Conservation (phyloP, 2,329 filamentous ascomycete genomes). For the Cordyceps cicadae region DNA sequence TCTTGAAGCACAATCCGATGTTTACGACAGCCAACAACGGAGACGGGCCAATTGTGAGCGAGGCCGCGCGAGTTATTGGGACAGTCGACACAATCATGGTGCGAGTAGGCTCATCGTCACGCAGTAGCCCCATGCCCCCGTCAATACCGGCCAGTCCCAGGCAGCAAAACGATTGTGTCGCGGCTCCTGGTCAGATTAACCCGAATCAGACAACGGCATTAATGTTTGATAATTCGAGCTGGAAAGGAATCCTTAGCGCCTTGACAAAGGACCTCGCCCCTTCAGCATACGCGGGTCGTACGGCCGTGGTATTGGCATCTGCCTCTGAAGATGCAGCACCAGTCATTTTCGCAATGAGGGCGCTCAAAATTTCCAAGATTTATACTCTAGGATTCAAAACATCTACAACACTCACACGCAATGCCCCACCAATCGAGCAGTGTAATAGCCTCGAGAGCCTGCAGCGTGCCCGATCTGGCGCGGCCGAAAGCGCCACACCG, state of each 20-base stretch:
- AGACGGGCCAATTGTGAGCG: slow-evolving; percentile 53
- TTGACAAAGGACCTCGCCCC: slow-evolving; percentile 75
- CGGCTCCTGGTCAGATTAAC: slow-evolving; percentile 28
- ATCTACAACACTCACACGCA: slow-evolving; percentile 50
- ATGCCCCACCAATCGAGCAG: slow-evolving; percentile 62
- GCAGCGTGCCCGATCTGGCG: slow-evolving; percentile 42
- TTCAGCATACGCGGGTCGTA: slow-evolving; percentile 67
- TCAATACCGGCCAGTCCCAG: slow-evolving; percentile 42
- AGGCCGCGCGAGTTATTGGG: slow-evolving; percentile 70
- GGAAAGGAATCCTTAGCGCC: slow-evolving; percentile 78
- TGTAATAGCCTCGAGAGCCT: slow-evolving; percentile 66
- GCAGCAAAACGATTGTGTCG: slow-evolving; percentile 24
- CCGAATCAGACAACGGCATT: slow-evolving; percentile 43
- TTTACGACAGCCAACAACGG: slow-evolving; percentile 43
- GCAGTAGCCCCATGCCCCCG: slow-evolving; percentile 35
- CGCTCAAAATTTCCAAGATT: slow-evolving; percentile 66
- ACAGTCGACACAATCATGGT: slow-evolving; percentile 76
- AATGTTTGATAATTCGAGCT: slow-evolving; percentile 73
- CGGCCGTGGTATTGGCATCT: slow-evolving; percentile 67
- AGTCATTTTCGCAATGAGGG: slow-evolving; percentile 69
- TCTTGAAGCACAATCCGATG: slow-evolving; percentile 48
- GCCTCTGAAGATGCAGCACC: slow-evolving; percentile 69
- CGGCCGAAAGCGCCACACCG: slow-evolving; percentile 46
- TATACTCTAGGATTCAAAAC: slow-evolving; percentile 78
- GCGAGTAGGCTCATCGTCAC: slow-evolving; percentile 29